Conservation (phyloP, 2,329 filamentous ascomycete genomes). For the Epichloe scottii region DNA sequence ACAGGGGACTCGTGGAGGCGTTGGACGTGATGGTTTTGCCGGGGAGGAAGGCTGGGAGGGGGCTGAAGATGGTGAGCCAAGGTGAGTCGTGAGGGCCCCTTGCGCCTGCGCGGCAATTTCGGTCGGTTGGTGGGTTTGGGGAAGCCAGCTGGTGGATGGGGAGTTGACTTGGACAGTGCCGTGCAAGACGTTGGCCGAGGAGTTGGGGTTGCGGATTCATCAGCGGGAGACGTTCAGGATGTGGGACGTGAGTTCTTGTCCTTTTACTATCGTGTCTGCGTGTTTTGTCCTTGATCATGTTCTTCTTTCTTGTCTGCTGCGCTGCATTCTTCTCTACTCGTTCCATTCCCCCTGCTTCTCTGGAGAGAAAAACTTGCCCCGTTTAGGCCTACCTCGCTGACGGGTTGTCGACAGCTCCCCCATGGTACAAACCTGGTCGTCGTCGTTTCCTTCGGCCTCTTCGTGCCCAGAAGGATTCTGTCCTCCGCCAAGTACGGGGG, state of each 20-base stretch:
- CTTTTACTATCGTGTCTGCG: neutral
- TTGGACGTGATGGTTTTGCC: conserved; percentile 80
- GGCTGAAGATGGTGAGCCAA: conserved; percentile 53
- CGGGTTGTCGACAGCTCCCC: conserved; percentile 35
- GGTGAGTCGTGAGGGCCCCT: conserved; percentile 30
- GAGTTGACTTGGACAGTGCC: conserved; percentile 42
- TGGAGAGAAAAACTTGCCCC: too few relatives aligned
- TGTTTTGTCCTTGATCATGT: neutral
- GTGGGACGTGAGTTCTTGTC: conserved; percentile 51
- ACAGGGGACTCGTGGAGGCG: conserved; percentile 49
- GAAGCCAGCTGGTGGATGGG: too few relatives aligned
- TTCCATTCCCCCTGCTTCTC: neutral
- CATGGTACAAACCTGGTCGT: conserved; percentile 62
- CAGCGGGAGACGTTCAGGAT: conserved; percentile 69
- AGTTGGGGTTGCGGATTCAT: conserved; percentile 56
- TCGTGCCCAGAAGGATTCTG: conserved; percentile 70
- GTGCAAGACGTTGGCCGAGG: conserved; percentile 51
- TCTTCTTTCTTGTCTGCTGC: neutral
- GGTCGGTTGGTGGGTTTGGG: too few relatives aligned
- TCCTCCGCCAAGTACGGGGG: conserved; percentile 64
- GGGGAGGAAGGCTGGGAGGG: conserved; percentile 65
- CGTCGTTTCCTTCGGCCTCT: conserved; percentile 87
- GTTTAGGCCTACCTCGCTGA: neutral
- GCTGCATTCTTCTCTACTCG: too few relatives aligned
- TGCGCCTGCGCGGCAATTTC: too few relatives aligned